Base-by-base conservation (phyloP, 208 protist genomes). In the Acanthamoeba lenticulata region DNA sequence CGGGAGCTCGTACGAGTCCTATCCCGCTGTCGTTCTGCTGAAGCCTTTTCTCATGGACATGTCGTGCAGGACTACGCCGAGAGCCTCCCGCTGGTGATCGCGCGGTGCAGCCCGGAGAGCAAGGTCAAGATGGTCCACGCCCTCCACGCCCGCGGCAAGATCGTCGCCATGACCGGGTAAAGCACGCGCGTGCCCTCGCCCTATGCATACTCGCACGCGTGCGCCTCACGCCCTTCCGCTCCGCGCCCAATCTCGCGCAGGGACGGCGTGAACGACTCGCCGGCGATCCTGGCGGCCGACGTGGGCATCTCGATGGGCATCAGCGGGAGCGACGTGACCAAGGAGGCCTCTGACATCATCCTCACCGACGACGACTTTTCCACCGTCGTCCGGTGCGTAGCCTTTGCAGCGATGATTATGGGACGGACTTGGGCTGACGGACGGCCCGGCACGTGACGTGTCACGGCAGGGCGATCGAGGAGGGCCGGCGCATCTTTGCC, bases 181-280 rank as follows among this genome's bases (percentile, higher is more conserved):
- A n/a, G n/a, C n/a, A n/a, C n/a, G n/a, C n/a, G n/a, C n/a, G n/a
- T n/a, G n/a, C n/a, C n/a, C n/a, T n/a, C n/a, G n/a, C n/a, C n/a
- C n/a, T n/a, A n/a, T n/a, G n/a, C n/a, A n/a, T n/a, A n/a, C n/a
- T n/a, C n/a, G n/a, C n/a, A n/a, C n/a, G n/a, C n/a, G n/a, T n/a
- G n/a, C n/a, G n/a, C n/a, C n/a, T n/a, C n/a, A n/a, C n/a, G n/a
- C n/a, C n/a, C n/a, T n/a, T n/a, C n/a, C n/a, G n/a, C n/a, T n/a
- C n/a, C n/a, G n/a, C n/a, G 7, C 24, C 32, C 27, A 9, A 7
- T 32, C 6, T 3, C n/a, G n/a, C 42, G 5, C 44, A 60, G 98
- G 45, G 98, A 99, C 96, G 98, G 98, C 45, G 98, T 99, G 19
- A 99, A 99, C 96, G 98, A 98, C 92, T 95, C 96, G 29, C 98